Evolutionary conservation across 306 rosid genomes (phyloP), one percentile per base, ranked within the genome.

Genomic region (Casuarina cunninghamiana): DNA sequence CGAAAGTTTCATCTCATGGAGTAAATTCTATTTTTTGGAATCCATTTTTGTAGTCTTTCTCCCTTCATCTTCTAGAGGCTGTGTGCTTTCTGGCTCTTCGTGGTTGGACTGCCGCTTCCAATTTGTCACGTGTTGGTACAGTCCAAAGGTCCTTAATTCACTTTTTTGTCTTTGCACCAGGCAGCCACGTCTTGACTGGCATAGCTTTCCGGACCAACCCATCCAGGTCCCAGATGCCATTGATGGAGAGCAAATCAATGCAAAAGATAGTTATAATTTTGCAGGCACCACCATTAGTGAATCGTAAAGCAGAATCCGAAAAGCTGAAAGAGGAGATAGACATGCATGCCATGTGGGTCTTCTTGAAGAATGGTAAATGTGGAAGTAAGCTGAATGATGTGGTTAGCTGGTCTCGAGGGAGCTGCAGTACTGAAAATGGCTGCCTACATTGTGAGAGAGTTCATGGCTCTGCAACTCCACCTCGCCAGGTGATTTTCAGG

Each of bases 341-440:
- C 82, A 88, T 90, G 94, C 83, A 82, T 70, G 76, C 83, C 16
- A 44, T 88, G 44, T 91, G 97, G 97, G 67, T 85, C 6, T 88
- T 86, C 10, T 72, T 89, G 80, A 91, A 84, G 53, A 89, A 87
- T 57, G 84, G 84, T 7, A 80, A 77, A 66, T 91, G 97, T 85
- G 93, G 91, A 65, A 81, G 38, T 71, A 91, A 82, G 83, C 73
- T 82, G 66, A 81, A 80, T 11, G 89, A 85, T 81, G 94, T 87
- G 53, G 69, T 88, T 71, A 77, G 57, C 74, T 61, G 49, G 16
- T 77, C 80, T 13, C 54, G 82, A 77, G 75, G 58, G 7, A 49
- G 51, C 72, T 42, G 6, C 16, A 68, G 38, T 43, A 41, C 37
- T 39, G 78, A 73, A 16, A 80, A 85, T 72, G 75, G 78, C 46